These are phyloP conservation scores for Tulasnella sp. DNA, from an alignment of 768 basidiomycete species.

Conservation along the genomic window DNA sequence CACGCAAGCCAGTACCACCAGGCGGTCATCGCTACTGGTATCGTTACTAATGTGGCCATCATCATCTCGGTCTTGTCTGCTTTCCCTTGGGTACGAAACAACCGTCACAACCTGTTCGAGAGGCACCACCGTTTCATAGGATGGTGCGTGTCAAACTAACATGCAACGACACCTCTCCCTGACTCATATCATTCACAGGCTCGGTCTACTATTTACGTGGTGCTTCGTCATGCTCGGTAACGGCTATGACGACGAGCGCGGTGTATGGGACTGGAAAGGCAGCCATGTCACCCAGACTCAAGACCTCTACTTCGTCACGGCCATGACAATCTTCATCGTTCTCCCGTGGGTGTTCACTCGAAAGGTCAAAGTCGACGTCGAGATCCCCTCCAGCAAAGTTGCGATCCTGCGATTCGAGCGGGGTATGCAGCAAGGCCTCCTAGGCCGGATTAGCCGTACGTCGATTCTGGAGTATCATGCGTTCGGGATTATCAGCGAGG, in stretches of 20 bases:
- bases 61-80: conserved; percentile 50
- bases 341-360: conserved; percentile 68
- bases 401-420: conserved; percentile 67
- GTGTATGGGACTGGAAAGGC: conserved; percentile 46
- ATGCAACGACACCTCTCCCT: conserved; percentile 31
- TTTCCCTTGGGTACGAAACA: conserved; percentile 69
- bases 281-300: conserved; percentile 48
- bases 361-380: conserved; percentile 59
- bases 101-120: conserved; percentile 72
- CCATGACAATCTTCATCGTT: conserved; percentile 58
- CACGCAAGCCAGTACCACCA: conserved; percentile 38
- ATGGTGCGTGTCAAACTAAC: conserved; percentile 36
- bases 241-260: conserved; percentile 43
- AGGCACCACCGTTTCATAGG: conserved; percentile 69
- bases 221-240: conserved; percentile 55
- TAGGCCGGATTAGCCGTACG: conserved; percentile 59
- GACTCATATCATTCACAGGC: conserved; percentile 1
- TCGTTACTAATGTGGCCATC: conserved; percentile 45
- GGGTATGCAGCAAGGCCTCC: conserved; percentile 73
- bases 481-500: conserved; percentile 69
- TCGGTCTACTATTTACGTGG: conserved; percentile 34
- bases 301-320: conserved; percentile 63
- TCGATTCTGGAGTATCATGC: conserved; percentile 73
- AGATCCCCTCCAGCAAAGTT: conserved; percentile 66
- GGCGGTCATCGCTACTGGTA: conserved; percentile 48